Evolutionary conservation across 345 rosid species (phyloP).

Genomic region (Hypericum perforatum): DNA sequence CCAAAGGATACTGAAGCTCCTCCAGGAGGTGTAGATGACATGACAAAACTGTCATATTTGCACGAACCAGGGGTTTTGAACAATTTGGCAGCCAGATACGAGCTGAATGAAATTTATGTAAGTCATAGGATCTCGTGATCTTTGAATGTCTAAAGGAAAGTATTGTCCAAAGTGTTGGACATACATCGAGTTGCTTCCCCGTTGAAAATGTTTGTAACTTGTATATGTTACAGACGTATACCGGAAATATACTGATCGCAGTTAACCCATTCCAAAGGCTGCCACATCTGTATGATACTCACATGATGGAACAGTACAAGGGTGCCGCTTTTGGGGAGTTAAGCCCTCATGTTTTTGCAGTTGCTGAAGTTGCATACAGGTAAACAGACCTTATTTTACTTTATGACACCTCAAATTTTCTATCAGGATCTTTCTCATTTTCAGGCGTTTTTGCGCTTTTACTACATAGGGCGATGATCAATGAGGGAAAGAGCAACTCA

Average conservation of each 20-base stretch:
- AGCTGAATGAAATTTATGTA: slow-evolving; percentile 96
- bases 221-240: slow-evolving; percentile 59
- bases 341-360: slow-evolving; percentile 97
- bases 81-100: slow-evolving; percentile 91
- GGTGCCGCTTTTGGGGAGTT: slow-evolving; percentile 97
- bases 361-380: slow-evolving; percentile 99
- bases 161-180: slow-evolving; percentile 9
- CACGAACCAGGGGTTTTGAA: slow-evolving; percentile 96
- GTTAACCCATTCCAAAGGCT: slow-evolving; percentile 98
- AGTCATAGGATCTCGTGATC: slow-evolving; percentile 17
- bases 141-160: slow-evolving; percentile 8
- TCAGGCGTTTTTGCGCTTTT: slow-evolving; percentile 14
- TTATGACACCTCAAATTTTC: slow-evolving; percentile 8
- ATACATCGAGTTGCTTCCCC: slow-evolving; percentile 1
- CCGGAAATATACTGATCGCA: slow-evolving; percentile 95
- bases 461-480: slow-evolving; percentile 78
- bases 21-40: slow-evolving; percentile 99
- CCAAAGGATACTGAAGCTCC: slow-evolving; percentile 96
- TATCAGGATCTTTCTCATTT: slow-evolving; percentile 19
- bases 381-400: slow-evolving; percentile 20
- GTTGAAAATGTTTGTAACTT: slow-evolving; percentile 11
- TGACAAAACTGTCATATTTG: slow-evolving; percentile 98
- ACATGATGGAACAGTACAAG: slow-evolving; percentile 99
- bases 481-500: slow-evolving; percentile 99
- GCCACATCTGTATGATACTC: slow-evolving; percentile 95